phyloP scores from a whole-genome alignment of 2,329 filamentous ascomycete genomes.

The Penicillium sp. region DNA sequence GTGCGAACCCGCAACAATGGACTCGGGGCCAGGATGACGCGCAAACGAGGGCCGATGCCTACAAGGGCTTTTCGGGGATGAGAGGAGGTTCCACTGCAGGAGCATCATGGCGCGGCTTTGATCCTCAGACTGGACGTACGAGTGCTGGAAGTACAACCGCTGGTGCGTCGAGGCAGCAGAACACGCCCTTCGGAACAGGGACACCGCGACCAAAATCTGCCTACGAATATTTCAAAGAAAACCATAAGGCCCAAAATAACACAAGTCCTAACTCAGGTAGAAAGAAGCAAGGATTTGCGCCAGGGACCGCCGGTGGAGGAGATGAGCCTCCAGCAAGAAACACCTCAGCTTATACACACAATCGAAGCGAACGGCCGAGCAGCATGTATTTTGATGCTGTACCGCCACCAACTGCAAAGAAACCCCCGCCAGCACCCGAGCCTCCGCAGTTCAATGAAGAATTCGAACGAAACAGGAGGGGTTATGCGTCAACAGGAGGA shows the following conservation, averaged over 20 bases:
- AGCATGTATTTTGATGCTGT: constrained; percentile 39
- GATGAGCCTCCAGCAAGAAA: constrained; percentile 59
- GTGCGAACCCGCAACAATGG: constrained; percentile 42
- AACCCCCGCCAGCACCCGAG: constrained; percentile 38
- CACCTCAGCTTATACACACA: constrained; percentile 51
- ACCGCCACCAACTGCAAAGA: constrained; percentile 43
- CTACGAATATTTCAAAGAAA: constrained; percentile 40
- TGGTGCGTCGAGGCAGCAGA: constrained; percentile 23
- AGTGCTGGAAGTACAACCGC: constrained; percentile 10
- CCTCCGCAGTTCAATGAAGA: constrained; percentile 32
- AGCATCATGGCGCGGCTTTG: constrained; percentile 40
- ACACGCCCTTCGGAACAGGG: constrained; percentile 21
- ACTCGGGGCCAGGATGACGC: constrained; percentile 39
- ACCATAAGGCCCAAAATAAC: constrained; percentile 33
- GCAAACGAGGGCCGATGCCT: constrained; percentile 46
- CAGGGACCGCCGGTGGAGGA: constrained; percentile 54
- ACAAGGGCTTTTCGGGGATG: constrained; percentile 48
- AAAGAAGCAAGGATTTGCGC: constrained; percentile 59
- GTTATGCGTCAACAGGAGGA: constrained; percentile 55
- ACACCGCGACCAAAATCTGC: constrained; percentile 27
- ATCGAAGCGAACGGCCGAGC: constrained; percentile 35
- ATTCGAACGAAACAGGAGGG: constrained; percentile 53
- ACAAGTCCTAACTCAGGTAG: constrained; percentile 46
- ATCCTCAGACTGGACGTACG: constrained; percentile 38
- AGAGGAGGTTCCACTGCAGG: constrained; percentile 26